Percentiles rank a stretch among this genome's conserved stretches.
Conservation (phyloP, 73 alveolate species). For the Paramecium biaurelia region DNA sequence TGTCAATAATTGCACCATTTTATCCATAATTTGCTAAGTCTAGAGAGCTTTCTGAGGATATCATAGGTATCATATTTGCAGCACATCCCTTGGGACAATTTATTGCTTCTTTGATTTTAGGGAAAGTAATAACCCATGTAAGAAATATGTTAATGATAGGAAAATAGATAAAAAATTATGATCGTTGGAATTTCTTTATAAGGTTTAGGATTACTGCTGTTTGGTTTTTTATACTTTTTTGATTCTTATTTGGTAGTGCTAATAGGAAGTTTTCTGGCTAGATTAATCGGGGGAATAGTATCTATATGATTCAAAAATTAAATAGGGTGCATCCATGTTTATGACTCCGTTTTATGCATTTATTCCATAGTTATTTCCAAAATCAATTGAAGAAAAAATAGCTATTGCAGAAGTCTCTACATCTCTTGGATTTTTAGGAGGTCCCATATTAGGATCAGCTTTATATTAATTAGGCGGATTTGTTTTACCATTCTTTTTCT, state of each 20-base stretch:
- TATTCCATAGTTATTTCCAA: not conserved
- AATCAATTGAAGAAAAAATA: not conserved
- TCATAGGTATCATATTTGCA: not conserved
- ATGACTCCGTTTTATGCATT: conserved; percentile 36
- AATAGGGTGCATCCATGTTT: conserved; percentile 35
- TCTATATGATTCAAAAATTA: not conserved
- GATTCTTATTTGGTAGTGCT: not conserved
- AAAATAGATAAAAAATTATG: not conserved
- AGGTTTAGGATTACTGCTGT: not conserved
- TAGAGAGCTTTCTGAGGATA: not conserved
- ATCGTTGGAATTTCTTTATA: not conserved
- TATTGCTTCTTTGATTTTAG: not conserved
- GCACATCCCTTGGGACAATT: not conserved
- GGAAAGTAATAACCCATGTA: not conserved
- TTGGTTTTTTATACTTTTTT: not conserved
- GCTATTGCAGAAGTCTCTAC: conserved; percentile 10
- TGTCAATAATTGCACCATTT: conserved; percentile 33
- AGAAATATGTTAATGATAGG: not conserved
- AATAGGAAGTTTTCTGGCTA: not conserved
- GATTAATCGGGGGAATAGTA: conserved; percentile 41
- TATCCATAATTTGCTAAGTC: not conserved
- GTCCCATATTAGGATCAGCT: conserved; percentile 33
- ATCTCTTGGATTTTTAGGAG: conserved; percentile 26
- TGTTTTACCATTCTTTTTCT: not conserved
- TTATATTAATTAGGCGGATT: not conserved